phyloP scores from a whole-genome alignment of 495 filamentous ascomycete genomes.

The Umbilicaria muhlenbergii region DNA sequence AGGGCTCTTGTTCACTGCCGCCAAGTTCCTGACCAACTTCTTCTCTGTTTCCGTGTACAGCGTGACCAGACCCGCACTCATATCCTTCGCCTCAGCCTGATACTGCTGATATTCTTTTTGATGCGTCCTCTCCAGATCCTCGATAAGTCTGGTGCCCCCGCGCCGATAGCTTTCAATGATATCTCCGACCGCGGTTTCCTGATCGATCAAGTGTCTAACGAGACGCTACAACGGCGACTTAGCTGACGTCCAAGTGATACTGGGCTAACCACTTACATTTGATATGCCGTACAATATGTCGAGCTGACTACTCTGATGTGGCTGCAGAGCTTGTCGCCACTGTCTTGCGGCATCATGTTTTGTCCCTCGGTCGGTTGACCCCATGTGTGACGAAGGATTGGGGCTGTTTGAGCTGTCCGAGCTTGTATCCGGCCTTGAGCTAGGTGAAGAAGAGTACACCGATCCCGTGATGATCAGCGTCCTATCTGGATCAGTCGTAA shows the following conservation, averaged over 20 bases:
- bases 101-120: too few species aligned
- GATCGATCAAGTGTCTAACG: constrained; percentile 1
- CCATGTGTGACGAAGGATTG: too few species aligned
- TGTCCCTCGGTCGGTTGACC: neutral
- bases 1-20: too few species aligned
- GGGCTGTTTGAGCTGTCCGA: constrained; percentile 2
- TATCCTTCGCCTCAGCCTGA: too few species aligned
- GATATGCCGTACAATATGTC: constrained; percentile 2
- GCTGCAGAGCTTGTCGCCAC: constrained; percentile 3
- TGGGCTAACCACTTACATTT: constrained; percentile 2
- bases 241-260: neutral
- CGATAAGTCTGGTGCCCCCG: neutral
- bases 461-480: too few species aligned
- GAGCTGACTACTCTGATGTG: constrained; percentile 5
- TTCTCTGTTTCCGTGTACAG: too few species aligned
- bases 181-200: constrained; percentile 4
- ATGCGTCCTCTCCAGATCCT: neutral
- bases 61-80: too few species aligned
- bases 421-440: neutral
- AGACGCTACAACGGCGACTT: neutral
- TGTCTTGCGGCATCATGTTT: neutral
- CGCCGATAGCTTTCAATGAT: constrained; percentile 3
- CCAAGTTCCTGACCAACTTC: too few species aligned
- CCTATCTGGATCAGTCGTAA: too few species aligned
- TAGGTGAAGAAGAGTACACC: too few species aligned